These are phyloP conservation scores for Hanseniaspora hatyaiensis DNA, from an alignment of 805 yeast genomes.

Conservation along the genomic window DNA sequence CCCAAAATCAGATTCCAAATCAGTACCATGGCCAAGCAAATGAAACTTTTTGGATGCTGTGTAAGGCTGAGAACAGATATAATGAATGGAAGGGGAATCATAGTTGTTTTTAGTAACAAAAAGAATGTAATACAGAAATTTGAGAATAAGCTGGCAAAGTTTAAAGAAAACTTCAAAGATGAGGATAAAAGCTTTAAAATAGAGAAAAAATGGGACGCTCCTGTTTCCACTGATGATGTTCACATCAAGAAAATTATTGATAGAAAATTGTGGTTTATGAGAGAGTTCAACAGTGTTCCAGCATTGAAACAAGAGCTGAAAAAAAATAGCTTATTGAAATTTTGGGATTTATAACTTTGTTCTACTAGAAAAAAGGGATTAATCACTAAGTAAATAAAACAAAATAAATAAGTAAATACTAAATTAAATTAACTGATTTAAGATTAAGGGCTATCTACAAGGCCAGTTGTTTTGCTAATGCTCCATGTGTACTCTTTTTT, in stretches of 20 bases:
- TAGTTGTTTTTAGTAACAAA: conserved; percentile 51
- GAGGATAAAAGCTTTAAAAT: conserved; percentile 39
- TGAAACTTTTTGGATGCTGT: conserved; percentile 53
- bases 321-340: conserved; percentile 45
- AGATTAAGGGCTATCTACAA: too few relatives aligned
- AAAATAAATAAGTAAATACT: too few relatives aligned
- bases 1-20: conserved; percentile 63
- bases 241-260: conserved; percentile 15
- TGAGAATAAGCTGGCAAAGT: conserved; percentile 46
- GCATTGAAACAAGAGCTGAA: conserved; percentile 40
- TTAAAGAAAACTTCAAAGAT: conserved; percentile 23
- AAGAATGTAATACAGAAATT: conserved; percentile 52
- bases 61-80: conserved; percentile 45
- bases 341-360: conserved; percentile 37
- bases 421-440: neutral
- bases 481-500: too few relatives aligned
- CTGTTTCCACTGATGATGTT: neutral
- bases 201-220: conserved; percentile 41
- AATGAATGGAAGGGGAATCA: conserved; percentile 60
- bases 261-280: conserved; percentile 47
- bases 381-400: neutral
- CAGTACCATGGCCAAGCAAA: conserved; percentile 69
- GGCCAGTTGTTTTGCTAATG: too few relatives aligned
- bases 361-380: neutral
- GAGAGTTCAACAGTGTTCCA: conserved; percentile 40